These are phyloP conservation scores for Sporothrix globosa DNA, from an alignment of 2,329 filamentous ascomycete species.

Conservation along the genomic window DNA sequence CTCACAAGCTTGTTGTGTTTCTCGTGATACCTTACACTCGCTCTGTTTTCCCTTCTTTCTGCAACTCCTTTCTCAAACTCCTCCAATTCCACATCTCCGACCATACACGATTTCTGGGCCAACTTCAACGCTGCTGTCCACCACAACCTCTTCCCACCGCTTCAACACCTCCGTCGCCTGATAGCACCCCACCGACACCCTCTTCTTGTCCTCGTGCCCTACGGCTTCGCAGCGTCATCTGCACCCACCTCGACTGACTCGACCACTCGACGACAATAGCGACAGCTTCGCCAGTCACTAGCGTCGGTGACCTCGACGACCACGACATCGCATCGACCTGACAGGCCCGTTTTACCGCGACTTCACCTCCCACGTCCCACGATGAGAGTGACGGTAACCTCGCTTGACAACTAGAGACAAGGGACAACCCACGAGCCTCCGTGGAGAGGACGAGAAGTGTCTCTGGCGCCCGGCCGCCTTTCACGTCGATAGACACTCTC, in stretches of 20 bases:
- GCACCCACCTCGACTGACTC: background rate
- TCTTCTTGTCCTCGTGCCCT: conserved; percentile 12
- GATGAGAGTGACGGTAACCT: conserved; percentile 30
- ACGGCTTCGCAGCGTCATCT: conserved; percentile 8
- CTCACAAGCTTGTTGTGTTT: conserved; percentile 7
- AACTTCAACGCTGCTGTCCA: conserved; percentile 31
- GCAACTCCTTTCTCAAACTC: background rate
- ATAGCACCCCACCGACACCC: conserved; percentile 19
- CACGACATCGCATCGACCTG: background rate
- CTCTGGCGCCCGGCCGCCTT: conserved; percentile 10
- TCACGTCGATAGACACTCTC: conserved; percentile 1
- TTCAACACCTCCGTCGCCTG: conserved; percentile 13
- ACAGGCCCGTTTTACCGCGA: background rate
- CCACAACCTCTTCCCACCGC: conserved; percentile 16
- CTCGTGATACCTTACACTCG: conserved; percentile 1
- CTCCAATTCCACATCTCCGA: background rate
- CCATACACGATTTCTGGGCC: background rate
- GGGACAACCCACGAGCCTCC: background rate
- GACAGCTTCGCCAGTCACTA: background rate
- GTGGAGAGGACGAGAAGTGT: conserved; percentile 26
- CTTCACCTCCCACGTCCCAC: conserved; percentile 8
- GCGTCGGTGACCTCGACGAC: background rate
- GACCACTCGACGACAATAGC: background rate
- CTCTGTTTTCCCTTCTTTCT: background rate
- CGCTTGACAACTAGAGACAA: conserved; percentile 19